Base-by-base conservation (phyloP, 352 stramenopile genomes). In the Aphanomyces stellatus region DNA sequence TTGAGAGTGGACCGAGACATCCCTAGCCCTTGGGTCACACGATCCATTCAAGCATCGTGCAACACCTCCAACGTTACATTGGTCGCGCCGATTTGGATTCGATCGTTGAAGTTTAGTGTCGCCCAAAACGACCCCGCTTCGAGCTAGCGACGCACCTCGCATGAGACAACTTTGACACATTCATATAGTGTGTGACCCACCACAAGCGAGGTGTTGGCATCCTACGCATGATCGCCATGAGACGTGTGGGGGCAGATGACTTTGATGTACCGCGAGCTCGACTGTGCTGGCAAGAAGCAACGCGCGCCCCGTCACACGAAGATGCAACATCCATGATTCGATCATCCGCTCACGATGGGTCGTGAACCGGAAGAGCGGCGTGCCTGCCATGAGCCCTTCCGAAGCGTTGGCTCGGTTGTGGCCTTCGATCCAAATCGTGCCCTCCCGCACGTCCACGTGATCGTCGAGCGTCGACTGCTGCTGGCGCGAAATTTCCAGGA, bases 401-500 rank as follows among this genome's bases (percentile, higher is more conserved):
- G 55, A 34, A 28, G 31, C 6, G 15, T 15, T 10, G 6, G 15
- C 5, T 5, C 48, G 10, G 25, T 22, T 8, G 17, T 30, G 53
- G 5, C 53, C 53, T 35, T 25, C 4, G 22, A 61, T 61, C 49
- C 49, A 57, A 34, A 57, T 57, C 49, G 49, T 35, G 49, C 49
- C 49, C n/a, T n/a, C n/a, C n/a, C n/a, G n/a, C n/a, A n/a, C n/a
- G n/a, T n/a, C n/a, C n/a, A n/a, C n/a, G n/a, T n/a, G n/a, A n/a
- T n/a, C n/a, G 7, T 37, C 6, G 6, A 63, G 4, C 40, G n/a
- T 35, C 34, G 19, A 22, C 15, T 17, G 4, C 8, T 48, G 19
- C 4, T 0, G 1, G 4, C 31, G 53, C 11, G 65, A 74, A 57
- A 67, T 37, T 41, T 87, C 87, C 6, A 92, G 49, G 56, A 92